These are phyloP conservation scores for Micractinium conductrix DNA, from an alignment of 139 green algal species.

Conservation along the genomic window DNA sequence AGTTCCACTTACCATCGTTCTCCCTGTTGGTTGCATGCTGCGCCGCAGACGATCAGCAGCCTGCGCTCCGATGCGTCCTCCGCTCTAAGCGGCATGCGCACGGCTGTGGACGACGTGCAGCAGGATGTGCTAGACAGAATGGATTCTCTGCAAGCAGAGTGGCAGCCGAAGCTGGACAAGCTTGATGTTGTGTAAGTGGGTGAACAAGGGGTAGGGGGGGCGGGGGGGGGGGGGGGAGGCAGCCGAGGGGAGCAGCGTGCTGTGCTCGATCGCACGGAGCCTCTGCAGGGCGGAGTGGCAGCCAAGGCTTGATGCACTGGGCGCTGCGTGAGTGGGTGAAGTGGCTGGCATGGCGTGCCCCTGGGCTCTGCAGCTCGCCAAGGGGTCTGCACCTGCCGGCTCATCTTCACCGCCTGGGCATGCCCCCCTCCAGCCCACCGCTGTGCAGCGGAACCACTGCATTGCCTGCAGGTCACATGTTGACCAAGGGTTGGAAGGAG, in stretches of 20 bases:
- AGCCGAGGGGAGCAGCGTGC: too few relatives aligned
- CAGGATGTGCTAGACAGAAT: not conserved
- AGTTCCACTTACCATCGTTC: not conserved
- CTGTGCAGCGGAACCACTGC: too few relatives aligned
- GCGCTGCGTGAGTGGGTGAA: too few relatives aligned
- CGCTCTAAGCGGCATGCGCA: not conserved
- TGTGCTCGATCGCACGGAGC: not conserved
- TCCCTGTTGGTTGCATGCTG: not conserved
- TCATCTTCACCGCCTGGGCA: too few relatives aligned
- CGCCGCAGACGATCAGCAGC: not conserved
- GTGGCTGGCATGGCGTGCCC: too few relatives aligned
- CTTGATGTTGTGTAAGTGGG: not conserved
- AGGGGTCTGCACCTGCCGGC: too few relatives aligned
- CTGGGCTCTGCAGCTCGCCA: too few relatives aligned
- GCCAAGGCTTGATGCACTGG: too few relatives aligned
- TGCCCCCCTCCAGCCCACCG: too few relatives aligned
- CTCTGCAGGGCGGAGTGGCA: too few relatives aligned
- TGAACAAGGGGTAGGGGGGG: not conserved
- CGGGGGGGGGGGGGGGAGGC: not conserved
- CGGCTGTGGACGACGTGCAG: not conserved
- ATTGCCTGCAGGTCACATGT: too few relatives aligned
- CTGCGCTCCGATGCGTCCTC: not conserved
- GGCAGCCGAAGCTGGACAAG: constrained; percentile 15
- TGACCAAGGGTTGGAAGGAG: too few relatives aligned
- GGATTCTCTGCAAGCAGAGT: not conserved